These are phyloP conservation scores for Neoarthrinium moseri DNA, from an alignment of 2,329 filamentous ascomycete species.

Conservation along the genomic window DNA sequence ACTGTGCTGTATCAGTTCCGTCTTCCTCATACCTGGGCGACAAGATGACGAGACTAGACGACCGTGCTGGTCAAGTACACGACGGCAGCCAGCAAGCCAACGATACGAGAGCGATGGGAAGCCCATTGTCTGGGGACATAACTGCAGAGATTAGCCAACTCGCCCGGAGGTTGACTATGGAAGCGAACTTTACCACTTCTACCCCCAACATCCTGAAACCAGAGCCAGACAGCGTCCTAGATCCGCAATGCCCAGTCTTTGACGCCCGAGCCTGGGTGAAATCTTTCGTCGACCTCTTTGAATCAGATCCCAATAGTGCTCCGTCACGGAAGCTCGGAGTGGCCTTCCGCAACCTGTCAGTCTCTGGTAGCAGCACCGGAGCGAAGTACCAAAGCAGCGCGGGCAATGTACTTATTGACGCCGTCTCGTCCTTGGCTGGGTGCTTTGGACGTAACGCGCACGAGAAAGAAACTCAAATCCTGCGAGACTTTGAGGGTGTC, in stretches of 20 bases:
- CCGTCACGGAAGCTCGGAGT: slow-evolving; percentile 36
- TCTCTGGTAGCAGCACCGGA: slow-evolving; percentile 33
- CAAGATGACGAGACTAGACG: no score
- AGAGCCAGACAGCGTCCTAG: no score
- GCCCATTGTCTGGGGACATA: no score
- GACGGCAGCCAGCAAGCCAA: no score
- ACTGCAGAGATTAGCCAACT: no score
- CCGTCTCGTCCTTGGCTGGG: slow-evolving; percentile 17
- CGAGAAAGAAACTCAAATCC: slow-evolving; percentile 42
- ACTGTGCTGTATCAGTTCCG: no score
- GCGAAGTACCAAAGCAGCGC: slow-evolving; percentile 34
- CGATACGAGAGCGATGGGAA: no score
- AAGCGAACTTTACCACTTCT: no score
- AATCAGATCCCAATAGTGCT: slow-evolving; percentile 31
- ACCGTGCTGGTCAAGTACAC: no score
- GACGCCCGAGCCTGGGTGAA: slow-evolving; percentile 44
- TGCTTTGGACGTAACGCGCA: slow-evolving; percentile 19
- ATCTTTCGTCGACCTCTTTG: slow-evolving; percentile 39
- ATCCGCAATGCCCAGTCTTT: slow-evolving; percentile 43
- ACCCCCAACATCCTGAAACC: no score
- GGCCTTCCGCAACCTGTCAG: slow-evolving; percentile 35
- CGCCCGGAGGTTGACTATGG: no score
- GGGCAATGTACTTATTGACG: slow-evolving; percentile 25
- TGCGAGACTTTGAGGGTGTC: slow-evolving; percentile 51
- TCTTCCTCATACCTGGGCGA: no score